These are phyloP conservation scores for Collybia sordida DNA, from an alignment of 768 basidiomycete genomes.

Conservation along the genomic window DNA sequence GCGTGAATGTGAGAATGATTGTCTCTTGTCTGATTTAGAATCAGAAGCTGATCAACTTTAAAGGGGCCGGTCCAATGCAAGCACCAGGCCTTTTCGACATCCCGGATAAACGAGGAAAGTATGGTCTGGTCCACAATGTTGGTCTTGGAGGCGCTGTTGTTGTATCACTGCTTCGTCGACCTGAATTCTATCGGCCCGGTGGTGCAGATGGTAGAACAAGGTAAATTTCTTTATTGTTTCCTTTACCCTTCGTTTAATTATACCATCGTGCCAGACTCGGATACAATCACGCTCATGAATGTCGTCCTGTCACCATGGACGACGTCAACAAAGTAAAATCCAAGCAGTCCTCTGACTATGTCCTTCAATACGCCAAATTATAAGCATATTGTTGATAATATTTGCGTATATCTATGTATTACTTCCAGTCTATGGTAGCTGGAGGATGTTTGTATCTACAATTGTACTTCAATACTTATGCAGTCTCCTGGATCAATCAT, in stretches of 20 bases:
- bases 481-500: too few relatives aligned
- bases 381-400: constrained; percentile 14
- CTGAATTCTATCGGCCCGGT: constrained; percentile 71
- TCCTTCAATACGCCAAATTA: constrained; percentile 48
- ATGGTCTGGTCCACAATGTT: constrained; percentile 80
- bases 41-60: background rate
- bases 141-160: constrained; percentile 82
- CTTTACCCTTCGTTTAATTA: background rate
- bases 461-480: too few relatives aligned
- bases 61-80: constrained; percentile 87
- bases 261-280: constrained; percentile 50
- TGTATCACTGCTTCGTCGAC: constrained; percentile 71
- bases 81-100: constrained; percentile 65
- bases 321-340: constrained; percentile 82
- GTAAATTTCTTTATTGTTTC: constrained; percentile 24
- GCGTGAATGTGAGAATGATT: constrained; percentile 51
- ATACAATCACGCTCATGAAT: constrained; percentile 78
- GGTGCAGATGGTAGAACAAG: constrained; percentile 67
- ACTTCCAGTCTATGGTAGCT: too few relatives aligned
- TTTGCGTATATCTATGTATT: background rate
- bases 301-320: constrained; percentile 53
- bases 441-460: too few relatives aligned
- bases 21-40: constrained; percentile 3
- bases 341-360: constrained; percentile 51
- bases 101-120: constrained; percentile 69